Evolutionary conservation across 2,329 filamentous ascomycete genomes (phyloP).

Genomic region (Anthostomella pinea): DNA sequence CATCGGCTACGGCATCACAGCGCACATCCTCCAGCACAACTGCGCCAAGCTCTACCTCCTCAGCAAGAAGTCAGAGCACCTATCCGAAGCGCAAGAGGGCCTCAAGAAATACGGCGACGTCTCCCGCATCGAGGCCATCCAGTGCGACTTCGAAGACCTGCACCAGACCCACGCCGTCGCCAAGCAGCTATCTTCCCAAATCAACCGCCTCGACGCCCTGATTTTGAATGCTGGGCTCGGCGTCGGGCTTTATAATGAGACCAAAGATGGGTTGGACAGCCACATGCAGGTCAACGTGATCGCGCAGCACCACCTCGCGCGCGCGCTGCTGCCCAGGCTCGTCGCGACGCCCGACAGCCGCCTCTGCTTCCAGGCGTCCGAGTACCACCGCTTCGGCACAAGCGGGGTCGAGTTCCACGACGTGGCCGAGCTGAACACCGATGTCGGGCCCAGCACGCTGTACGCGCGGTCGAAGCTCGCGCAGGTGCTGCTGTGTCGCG

Average conservation of each 20-base stretch:
- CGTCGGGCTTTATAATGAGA: constrained; percentile 46
- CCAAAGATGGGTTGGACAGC: constrained; percentile 44
- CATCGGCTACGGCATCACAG: constrained; percentile 49
- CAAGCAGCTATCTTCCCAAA: constrained; percentile 37
- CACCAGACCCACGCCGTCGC: constrained; percentile 44
- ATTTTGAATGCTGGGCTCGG: constrained; percentile 49
- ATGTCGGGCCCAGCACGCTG: constrained; percentile 45
- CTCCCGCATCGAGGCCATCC: constrained; percentile 41
- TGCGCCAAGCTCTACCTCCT: constrained; percentile 45
- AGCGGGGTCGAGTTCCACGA: constrained; percentile 38
- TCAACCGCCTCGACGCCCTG: constrained; percentile 43
- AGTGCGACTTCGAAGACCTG: constrained; percentile 45
- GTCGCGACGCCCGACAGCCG: constrained; percentile 42
- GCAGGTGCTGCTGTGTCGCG: constrained; percentile 43
- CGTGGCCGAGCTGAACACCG: constrained; percentile 46
- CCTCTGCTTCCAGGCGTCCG: constrained; percentile 47
- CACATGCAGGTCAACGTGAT: constrained; percentile 29
- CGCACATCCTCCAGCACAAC: constrained; percentile 51
- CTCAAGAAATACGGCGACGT: constrained; percentile 43
- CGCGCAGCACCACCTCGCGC: constrained; percentile 44
- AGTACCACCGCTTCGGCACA: constrained; percentile 39
- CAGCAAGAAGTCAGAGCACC: constrained; percentile 47
- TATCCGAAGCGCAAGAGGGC: constrained; percentile 40
- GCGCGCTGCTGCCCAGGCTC: constrained; percentile 43
- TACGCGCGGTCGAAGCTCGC: constrained; percentile 50